phyloP scores from a whole-genome alignment of 176 grass and related monocot species.

The Phragmites australis region DNA sequence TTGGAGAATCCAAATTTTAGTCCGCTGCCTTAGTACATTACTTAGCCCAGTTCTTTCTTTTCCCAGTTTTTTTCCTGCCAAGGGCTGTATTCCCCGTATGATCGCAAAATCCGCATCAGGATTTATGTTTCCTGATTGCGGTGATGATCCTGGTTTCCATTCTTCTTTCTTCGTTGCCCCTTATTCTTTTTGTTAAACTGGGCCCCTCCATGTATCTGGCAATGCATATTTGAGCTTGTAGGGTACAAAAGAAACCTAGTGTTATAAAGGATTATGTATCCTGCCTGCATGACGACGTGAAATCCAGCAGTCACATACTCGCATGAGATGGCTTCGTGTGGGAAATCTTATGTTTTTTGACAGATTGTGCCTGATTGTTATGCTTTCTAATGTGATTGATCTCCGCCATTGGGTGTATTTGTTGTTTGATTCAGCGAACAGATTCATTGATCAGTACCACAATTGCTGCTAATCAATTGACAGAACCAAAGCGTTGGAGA shows the following conservation, averaged over 20 bases:
- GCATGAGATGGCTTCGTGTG: too few species aligned
- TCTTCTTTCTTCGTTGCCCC: conserved; percentile 43
- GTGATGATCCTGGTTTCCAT: conserved; percentile 49
- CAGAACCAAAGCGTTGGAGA: too few species aligned
- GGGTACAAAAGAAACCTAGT: conserved; percentile 44
- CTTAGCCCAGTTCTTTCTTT: conserved; percentile 49
- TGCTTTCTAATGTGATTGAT: too few species aligned
- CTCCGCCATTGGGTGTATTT: too few species aligned
- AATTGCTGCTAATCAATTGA: too few species aligned
- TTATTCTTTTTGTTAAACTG: conserved; percentile 60
- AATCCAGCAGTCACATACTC: not conserved
- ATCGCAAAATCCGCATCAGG: conserved; percentile 41
- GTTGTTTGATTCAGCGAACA: too few species aligned
- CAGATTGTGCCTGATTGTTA: too few species aligned
- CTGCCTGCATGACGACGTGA: not conserved
- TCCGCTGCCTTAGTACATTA: conserved; percentile 44
- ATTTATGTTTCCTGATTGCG: conserved; percentile 50
- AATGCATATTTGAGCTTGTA: conserved; percentile 65
- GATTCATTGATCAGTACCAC: too few species aligned
- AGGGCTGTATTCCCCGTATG: conserved; percentile 56
- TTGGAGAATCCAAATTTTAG: conserved; percentile 60
- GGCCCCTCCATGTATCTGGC: conserved; percentile 54
- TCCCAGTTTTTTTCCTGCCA: conserved; percentile 31
- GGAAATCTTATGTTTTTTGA: too few species aligned
- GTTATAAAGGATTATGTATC: conserved; percentile 33